Evolutionary conservation across 805 yeast species (phyloP).

Genomic region (Starmerella stellata): DNA sequence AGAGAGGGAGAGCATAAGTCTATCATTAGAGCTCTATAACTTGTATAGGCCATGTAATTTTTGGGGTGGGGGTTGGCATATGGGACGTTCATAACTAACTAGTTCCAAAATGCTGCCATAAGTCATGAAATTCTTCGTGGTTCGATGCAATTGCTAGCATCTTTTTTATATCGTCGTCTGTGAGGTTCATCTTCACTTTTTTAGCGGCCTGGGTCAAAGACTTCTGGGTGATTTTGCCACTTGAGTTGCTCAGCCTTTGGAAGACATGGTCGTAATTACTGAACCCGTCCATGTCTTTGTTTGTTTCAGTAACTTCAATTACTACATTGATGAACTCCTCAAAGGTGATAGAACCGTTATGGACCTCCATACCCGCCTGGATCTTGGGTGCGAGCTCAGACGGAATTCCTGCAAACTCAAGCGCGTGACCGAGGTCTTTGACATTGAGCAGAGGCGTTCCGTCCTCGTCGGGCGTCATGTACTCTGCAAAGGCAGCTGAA

Average conservation of each 20-base stretch:
- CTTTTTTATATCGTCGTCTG: conserved; percentile 19
- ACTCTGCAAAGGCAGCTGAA: conserved; percentile 18
- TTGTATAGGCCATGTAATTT: too few species aligned
- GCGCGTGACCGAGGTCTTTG: conserved; percentile 16
- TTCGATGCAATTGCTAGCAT: conserved; percentile 20
- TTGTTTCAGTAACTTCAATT: not conserved
- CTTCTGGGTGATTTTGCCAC: conserved; percentile 15
- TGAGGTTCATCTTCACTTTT: conserved; percentile 18
- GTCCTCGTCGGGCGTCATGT: conserved; percentile 18
- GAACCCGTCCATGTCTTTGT: not conserved
- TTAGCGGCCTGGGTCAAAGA: conserved; percentile 18
- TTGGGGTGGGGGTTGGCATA: not conserved
- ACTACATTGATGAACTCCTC: conserved; percentile 17
- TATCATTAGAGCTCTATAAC: too few species aligned
- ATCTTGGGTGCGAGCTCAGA: conserved; percentile 9
- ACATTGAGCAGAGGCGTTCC: conserved; percentile 16
- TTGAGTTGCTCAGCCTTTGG: conserved; percentile 10
- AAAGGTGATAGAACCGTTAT: conserved; percentile 19
- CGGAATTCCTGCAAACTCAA: conserved; percentile 18
- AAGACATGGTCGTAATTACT: conserved; percentile 10
- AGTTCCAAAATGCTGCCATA: conserved; percentile 16
- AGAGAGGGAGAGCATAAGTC: too few species aligned
- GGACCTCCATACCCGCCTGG: conserved; percentile 16
- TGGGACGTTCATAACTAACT: not conserved
- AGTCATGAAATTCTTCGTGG: conserved; percentile 14